Conservation (phyloP, 2,329 filamentous ascomycete species). For the Tolypocladium endophyticum region DNA sequence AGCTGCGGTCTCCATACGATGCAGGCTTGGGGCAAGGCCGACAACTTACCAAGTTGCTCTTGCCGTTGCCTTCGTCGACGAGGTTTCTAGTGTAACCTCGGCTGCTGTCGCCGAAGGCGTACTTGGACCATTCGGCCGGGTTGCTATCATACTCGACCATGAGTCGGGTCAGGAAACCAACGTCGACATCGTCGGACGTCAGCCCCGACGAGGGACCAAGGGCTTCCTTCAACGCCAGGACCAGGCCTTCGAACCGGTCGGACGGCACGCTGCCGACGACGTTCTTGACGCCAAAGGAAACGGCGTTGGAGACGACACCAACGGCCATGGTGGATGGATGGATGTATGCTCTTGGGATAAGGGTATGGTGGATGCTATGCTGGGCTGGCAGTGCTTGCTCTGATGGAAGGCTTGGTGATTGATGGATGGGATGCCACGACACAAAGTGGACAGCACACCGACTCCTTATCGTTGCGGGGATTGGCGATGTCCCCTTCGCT, state of each 20-base stretch:
- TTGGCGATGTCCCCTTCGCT: conserved; percentile 6
- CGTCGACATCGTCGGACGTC: conserved; percentile 71
- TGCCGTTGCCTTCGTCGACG: conserved; percentile 79
- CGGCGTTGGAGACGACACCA: conserved; percentile 17
- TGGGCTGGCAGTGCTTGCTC: background rate
- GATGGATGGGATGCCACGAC: background rate
- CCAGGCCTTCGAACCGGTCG: conserved; percentile 57
- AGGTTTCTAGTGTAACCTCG: conserved; percentile 78
- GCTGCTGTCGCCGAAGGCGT: conserved; percentile 60
- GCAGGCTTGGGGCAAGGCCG: background rate
- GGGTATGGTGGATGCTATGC: conserved; percentile 1
- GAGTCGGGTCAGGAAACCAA: conserved; percentile 55
- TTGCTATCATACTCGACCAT: conserved; percentile 68
- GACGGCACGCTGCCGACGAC: conserved; percentile 14
- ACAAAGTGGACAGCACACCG: conserved; percentile 14
- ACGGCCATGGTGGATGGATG: conserved; percentile 20
- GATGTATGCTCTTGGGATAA: background rate
- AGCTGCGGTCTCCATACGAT: background rate
- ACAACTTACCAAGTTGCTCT: conserved; percentile 56
- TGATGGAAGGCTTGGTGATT: background rate
- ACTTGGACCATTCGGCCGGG: conserved; percentile 61
- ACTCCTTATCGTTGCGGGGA: conserved; percentile 13
- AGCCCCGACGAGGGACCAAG: conserved; percentile 76
- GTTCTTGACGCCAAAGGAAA: conserved; percentile 9
- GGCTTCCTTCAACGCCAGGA: conserved; percentile 59